Percentiles rank a stretch among this genome's conserved stretches.
Evolutionary conservation across 2,329 filamentous ascomycete species (phyloP).

Genomic region (Geoglossum cookeanum): DNA sequence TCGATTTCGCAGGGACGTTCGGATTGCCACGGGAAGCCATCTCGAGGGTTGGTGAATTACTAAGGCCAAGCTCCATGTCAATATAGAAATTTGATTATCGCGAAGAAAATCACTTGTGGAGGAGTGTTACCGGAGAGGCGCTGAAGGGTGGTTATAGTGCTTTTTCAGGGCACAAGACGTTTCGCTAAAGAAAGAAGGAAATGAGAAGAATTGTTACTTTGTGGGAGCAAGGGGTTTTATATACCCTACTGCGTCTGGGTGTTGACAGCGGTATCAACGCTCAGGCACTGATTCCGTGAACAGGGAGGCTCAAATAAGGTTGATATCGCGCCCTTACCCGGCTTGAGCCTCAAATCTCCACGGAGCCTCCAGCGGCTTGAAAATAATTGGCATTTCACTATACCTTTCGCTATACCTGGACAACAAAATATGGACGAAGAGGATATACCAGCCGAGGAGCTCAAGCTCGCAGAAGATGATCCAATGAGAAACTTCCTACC

Average conservation of each 20-base stretch:
- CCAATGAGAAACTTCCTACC: conserved; percentile 63
- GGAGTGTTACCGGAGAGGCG: no score
- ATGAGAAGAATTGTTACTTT: no score
- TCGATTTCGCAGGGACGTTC: neutral
- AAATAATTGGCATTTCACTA: neutral
- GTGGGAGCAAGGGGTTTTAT: no score
- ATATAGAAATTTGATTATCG: no score
- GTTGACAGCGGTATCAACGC: neutral
- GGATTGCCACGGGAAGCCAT: neutral
- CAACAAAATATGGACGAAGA: neutral
- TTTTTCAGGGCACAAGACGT: no score
- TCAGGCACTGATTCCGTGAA: neutral
- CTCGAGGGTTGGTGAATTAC: neutral
- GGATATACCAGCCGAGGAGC: neutral
- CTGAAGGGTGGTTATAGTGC: no score
- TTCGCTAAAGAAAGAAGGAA: no score
- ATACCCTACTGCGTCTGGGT: no score
- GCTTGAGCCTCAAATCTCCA: neutral
- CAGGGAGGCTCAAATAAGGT: neutral
- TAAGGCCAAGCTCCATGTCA: no score
- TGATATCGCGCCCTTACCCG: neutral
- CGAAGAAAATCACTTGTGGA: no score
- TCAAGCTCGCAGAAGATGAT: conserved; percentile 30
- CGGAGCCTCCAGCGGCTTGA: neutral
- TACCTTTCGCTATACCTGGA: neutral